These are phyloP conservation scores for Striga hermonthica DNA, from an alignment of 305 asterid species.

Conservation along the genomic window DNA sequence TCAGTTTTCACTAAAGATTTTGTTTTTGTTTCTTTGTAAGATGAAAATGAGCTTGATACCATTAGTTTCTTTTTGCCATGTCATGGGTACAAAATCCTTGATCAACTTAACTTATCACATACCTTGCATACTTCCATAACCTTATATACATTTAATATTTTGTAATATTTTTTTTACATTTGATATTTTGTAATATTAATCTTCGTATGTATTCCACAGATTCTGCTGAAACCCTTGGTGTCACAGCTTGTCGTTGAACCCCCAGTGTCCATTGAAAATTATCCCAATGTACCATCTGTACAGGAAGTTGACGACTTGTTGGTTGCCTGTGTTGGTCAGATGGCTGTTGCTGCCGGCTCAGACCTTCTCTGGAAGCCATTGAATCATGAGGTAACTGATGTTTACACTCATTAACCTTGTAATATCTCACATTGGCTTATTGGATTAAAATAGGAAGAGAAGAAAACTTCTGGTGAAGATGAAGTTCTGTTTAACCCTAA, in stretches of 20 bases:
- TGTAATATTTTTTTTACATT: background rate
- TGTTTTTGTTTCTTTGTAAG: no score
- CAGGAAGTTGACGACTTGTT: conserved; percentile 68
- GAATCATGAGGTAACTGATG: conserved; percentile 75
- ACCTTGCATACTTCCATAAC: background rate
- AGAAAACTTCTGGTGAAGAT: no score
- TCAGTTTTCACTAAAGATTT: background rate
- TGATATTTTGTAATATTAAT: background rate
- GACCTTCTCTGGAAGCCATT: conserved; percentile 93
- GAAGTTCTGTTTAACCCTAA: background rate
- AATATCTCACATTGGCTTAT: conserved; percentile 9
- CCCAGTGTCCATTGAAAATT: conserved; percentile 47
- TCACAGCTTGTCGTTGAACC: conserved; percentile 72
- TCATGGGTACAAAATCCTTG: no score
- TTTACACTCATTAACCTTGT: background rate
- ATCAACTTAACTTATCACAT: background rate
- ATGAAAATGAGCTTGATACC: no score
- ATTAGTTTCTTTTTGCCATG: no score
- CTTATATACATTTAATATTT: background rate
- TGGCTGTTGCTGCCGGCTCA: conserved; percentile 91
- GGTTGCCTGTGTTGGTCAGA: conserved; percentile 74
- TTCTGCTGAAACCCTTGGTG: conserved; percentile 74
- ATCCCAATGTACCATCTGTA: conserved; percentile 56
- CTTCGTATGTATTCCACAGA: conserved; percentile 40
- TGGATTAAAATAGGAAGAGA: no score